A percentile compares a stretch with the other conserved stretches of the same genome.
These are phyloP conservation scores for Pseudocercospora crystallina DNA, from an alignment of 2,329 filamentous ascomycete genomes.

Conservation along the genomic window DNA sequence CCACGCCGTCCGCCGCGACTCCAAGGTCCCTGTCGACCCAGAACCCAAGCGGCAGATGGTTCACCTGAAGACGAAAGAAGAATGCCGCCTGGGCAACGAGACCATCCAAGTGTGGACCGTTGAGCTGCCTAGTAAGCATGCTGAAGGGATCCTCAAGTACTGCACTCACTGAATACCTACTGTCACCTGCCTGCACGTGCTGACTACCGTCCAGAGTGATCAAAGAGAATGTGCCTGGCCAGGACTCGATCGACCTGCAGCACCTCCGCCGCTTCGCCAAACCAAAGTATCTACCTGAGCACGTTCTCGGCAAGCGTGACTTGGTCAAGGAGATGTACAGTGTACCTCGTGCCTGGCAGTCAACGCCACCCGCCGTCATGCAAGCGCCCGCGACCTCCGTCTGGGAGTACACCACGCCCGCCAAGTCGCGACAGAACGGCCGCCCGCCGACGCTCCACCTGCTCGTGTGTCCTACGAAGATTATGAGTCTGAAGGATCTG, in stretches of 20 bases:
- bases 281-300: slow-evolving; percentile 38
- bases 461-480: slow-evolving; percentile 51
- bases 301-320: slow-evolving; percentile 34
- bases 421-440: slow-evolving; percentile 56
- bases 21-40: slow-evolving; percentile 19
- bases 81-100: slow-evolving; percentile 50
- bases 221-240: slow-evolving; percentile 45
- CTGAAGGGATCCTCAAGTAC: slow-evolving; percentile 72
- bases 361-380: slow-evolving; percentile 30
- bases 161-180: slow-evolving; percentile 10
- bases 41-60: slow-evolving; percentile 33
- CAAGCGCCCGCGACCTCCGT: slow-evolving; percentile 33
- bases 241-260: slow-evolving; percentile 46
- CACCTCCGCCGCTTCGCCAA: slow-evolving; percentile 77
- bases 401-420: slow-evolving; percentile 59
- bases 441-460: slow-evolving; percentile 47
- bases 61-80: slow-evolving; percentile 51
- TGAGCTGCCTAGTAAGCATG: slow-evolving; percentile 68
- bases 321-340: slow-evolving; percentile 35
- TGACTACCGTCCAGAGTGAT: slow-evolving; percentile 43
- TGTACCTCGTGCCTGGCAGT: slow-evolving; percentile 34
- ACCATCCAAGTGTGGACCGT: slow-evolving; percentile 67
- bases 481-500: slow-evolving; percentile 57
- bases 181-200: slow-evolving; percentile 14
- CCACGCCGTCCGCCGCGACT: slow-evolving; percentile 22